A percentile compares a stretch with the other conserved stretches of the same genome.
Conservation (phyloP, 2,329 filamentous ascomycete genomes). For the Aspergillus ruber region DNA sequence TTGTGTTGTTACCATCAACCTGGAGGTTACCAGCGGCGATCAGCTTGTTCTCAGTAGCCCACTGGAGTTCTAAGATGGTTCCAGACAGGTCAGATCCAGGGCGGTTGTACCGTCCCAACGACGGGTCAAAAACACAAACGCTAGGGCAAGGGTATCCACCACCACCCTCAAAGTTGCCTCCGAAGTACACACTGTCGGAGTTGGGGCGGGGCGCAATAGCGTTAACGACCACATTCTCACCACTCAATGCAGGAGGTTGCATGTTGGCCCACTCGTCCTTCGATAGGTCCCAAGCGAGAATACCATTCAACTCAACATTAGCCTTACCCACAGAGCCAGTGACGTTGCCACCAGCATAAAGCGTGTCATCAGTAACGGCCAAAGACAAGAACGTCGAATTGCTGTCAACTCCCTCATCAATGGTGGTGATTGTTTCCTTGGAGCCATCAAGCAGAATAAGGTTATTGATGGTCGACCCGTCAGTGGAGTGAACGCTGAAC, state of each 20-base stretch:
- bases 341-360: constrained; percentile 79
- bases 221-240: constrained; percentile 65
- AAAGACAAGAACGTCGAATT: constrained; percentile 72
- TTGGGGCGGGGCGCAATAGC: constrained; percentile 67
- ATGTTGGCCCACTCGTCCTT: constrained; percentile 54
- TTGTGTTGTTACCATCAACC: constrained; percentile 58
- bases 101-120: constrained; percentile 68
- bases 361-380: constrained; percentile 57
- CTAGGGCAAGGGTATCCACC: constrained; percentile 75
- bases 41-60: constrained; percentile 65
- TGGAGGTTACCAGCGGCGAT: constrained; percentile 72
- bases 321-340: constrained; percentile 60
- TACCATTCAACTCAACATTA: constrained; percentile 58
- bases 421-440: constrained; percentile 62
- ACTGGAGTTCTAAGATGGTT: constrained; percentile 64
- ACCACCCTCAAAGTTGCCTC: constrained; percentile 74
- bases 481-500: constrained; percentile 64
- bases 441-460: constrained; percentile 74
- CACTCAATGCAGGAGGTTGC: constrained; percentile 70
- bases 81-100: constrained; percentile 69
- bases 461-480: constrained; percentile 70
- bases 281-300: constrained; percentile 72
- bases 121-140: constrained; percentile 72
- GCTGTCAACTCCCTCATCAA: constrained; percentile 56
- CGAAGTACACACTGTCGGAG: constrained; percentile 72